A percentile compares a stretch with the other conserved stretches of the same genome.
phyloP scores from a whole-genome alignment of 176 grass and related monocot species.

The Miscanthus lutarioriparius region DNA sequence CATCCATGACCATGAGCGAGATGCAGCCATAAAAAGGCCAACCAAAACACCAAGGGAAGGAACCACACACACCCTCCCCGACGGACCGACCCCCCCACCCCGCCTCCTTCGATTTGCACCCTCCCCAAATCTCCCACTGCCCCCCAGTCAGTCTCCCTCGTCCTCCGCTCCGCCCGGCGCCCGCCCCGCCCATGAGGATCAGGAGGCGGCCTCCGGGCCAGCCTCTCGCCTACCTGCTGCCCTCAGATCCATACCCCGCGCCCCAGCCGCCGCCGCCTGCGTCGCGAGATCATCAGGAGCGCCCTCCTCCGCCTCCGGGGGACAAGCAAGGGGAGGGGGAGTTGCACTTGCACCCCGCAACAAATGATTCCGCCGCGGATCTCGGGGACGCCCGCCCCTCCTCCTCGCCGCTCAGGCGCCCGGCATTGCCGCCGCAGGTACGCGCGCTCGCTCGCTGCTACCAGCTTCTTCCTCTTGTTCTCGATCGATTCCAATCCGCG shows the following conservation, averaged over 20 bases:
- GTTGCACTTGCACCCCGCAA: conserved; percentile 53
- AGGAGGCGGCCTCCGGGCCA: conserved; percentile 58
- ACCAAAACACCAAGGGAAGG: conserved; percentile 13
- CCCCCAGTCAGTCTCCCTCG: not conserved
- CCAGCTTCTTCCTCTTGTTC: not conserved
- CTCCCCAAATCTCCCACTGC: not conserved
- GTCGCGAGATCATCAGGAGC: not conserved
- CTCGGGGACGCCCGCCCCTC: conserved; percentile 2
- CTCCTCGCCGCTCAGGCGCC: conserved; percentile 14
- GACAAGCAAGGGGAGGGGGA: conserved; percentile 19
- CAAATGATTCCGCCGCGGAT: conserved; percentile 45
- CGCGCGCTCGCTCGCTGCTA: not conserved
- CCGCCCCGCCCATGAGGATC: conserved; percentile 70
- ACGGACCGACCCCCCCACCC: conserved; percentile 31
- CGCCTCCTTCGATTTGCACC: conserved; percentile 19
- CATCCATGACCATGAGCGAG: conserved; percentile 13
- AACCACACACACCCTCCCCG: conserved; percentile 3
- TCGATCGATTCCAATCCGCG: conserved; percentile 9
- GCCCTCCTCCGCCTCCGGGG: not conserved
- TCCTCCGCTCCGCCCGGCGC: not conserved
- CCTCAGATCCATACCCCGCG: conserved; percentile 52
- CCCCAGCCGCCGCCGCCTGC: not conserved
- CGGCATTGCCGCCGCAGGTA: conserved; percentile 45
- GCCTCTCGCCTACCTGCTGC: conserved; percentile 6
- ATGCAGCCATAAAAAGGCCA: conserved; percentile 20